Conservation (phyloP, 2,329 filamentous ascomycete species). For the Venturiaceae sp. region DNA sequence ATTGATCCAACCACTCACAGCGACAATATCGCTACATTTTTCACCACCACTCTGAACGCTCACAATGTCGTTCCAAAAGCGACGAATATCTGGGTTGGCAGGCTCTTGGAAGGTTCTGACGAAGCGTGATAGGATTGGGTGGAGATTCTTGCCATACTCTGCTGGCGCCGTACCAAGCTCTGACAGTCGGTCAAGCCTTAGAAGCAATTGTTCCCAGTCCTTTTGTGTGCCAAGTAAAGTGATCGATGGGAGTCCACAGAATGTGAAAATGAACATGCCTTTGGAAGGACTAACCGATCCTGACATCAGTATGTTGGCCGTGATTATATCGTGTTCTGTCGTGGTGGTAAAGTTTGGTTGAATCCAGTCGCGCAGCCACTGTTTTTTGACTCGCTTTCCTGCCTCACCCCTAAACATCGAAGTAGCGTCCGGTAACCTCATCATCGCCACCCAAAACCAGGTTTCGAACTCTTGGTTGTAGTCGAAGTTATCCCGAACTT, state of each 20-base stretch:
- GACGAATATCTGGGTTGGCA: neutral
- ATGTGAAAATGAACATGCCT: neutral
- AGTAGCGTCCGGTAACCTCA: no score
- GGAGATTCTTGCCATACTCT: neutral
- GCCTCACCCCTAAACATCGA: no score
- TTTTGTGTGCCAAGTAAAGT: neutral
- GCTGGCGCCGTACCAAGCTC: neutral
- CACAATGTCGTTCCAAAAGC: neutral
- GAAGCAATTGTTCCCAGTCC: neutral
- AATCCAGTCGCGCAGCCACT: neutral
- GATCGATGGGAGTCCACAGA: neutral
- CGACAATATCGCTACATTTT: neutral
- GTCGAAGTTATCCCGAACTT: neutral
- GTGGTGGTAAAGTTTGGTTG: slow-evolving; percentile 20
- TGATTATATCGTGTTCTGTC: neutral
- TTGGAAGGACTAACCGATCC: neutral
- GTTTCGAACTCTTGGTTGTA: slow-evolving; percentile 24
- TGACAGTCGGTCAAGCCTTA: neutral
- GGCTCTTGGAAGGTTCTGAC: neutral
- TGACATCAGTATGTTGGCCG: neutral
- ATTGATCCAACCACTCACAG: neutral
- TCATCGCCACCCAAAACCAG: no score
- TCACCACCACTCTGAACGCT: neutral
- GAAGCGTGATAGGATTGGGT: neutral
- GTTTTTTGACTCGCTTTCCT: slow-evolving; percentile 29